Conservation (phyloP, 768 basidiomycete genomes). For the Exsudoporus frostii region DNA sequence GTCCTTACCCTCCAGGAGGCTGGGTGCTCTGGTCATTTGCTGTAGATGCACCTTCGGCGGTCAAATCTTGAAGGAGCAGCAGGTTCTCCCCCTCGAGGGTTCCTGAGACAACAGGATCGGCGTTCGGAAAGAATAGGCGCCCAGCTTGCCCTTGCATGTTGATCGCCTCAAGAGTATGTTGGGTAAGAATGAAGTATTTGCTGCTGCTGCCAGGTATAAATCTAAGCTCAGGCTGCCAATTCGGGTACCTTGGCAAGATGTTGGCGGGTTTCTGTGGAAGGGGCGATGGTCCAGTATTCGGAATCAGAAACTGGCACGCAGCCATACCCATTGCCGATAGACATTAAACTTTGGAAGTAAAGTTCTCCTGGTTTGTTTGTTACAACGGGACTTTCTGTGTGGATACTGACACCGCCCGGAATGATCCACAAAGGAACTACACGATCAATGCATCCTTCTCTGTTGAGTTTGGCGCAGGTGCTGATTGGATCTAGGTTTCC, state of each 20-base stretch:
- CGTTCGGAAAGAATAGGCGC: background rate
- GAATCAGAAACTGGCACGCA: background rate
- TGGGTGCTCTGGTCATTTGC: background rate
- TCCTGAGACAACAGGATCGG: too few species aligned
- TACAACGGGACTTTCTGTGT: background rate
- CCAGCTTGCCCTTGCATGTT: background rate
- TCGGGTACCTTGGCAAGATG: conserved; percentile 1
- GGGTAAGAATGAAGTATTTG: background rate
- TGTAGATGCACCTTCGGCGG: background rate
- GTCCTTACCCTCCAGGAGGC: background rate
- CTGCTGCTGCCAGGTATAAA: background rate
- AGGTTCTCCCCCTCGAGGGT: too few species aligned
- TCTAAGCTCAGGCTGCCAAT: background rate
- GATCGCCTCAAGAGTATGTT: background rate
- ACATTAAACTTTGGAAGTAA: background rate
- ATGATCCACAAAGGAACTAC: too few species aligned
- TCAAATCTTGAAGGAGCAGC: background rate
- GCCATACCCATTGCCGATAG: too few species aligned
- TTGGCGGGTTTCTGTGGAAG: background rate
- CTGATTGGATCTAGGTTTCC: background rate
- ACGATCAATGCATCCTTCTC: background rate
- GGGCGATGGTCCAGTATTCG: background rate
- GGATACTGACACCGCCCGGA: background rate
- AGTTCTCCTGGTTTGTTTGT: too few species aligned
- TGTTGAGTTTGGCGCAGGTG: background rate